Evolutionary conservation across 164 flowering plant genomes (phyloP).

Genomic region (Taxillus chinensis): DNA sequence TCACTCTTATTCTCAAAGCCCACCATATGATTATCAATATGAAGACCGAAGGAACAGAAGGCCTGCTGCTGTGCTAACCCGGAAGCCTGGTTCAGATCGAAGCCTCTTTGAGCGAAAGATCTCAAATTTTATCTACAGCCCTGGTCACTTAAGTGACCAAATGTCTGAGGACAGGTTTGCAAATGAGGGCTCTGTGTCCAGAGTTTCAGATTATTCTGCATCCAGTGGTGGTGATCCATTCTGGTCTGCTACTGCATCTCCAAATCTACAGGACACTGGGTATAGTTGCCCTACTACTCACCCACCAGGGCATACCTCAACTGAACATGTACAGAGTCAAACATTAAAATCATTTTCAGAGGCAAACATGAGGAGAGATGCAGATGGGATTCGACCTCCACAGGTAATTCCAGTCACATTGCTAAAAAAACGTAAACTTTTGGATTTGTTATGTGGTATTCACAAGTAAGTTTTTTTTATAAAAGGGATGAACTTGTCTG

Average conservation of each 20-base stretch:
- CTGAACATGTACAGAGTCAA: conserved; percentile 26
- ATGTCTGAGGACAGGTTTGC: conserved; percentile 62
- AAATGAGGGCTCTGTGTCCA: conserved; percentile 58
- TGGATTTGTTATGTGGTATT: background rate
- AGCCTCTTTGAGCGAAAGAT: conserved; percentile 58
- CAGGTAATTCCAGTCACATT: conserved; percentile 29
- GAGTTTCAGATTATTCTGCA: conserved; percentile 58
- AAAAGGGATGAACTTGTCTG: no score
- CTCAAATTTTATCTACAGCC: conserved; percentile 65
- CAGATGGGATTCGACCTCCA: conserved; percentile 24
- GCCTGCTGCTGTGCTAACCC: conserved; percentile 47
- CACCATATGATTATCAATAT: conserved; percentile 95
- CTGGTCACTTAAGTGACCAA: conserved; percentile 51
- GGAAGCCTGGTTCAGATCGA: conserved; percentile 88
- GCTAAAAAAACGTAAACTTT: background rate
- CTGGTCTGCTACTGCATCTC: conserved; percentile 52
- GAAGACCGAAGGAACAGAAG: conserved; percentile 87
- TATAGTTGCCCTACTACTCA: conserved; percentile 42
- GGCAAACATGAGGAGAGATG: conserved; percentile 21
- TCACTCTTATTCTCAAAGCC: conserved; percentile 98
- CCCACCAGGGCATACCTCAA: conserved; percentile 27
- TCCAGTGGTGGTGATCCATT: conserved; percentile 69
- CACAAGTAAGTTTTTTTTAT: no score
- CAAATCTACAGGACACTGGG: conserved; percentile 49
- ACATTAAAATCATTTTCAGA: conserved; percentile 17